Base-by-base conservation (phyloP, 306 rosid genomes). In the Abrus pulchellus region DNA sequence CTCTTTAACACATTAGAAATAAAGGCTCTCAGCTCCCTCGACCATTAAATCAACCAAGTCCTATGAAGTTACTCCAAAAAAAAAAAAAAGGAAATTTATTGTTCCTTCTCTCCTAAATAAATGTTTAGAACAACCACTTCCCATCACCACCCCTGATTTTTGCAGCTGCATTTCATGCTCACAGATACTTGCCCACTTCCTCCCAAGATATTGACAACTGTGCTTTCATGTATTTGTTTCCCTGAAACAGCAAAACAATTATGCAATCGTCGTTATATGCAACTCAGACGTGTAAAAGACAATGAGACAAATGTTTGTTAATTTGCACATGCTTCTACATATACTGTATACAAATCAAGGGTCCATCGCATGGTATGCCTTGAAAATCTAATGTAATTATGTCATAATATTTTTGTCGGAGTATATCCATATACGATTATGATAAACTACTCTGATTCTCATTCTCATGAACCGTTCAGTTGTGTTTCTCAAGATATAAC, bases 1-100 rank as follows among this genome's bases (percentile, higher is more conserved):
- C 48, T 83, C 82, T 74, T 82, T 70, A 85, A 75, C 84, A 68
- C 67, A 56, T 43, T 45, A 36, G 77, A 56, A 69, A 9, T 79
- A 52, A 83, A 78, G 74, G 84, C 89, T 83, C 68, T 81, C 88
- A 86, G 80, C 82, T 73, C 80, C 88, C 54, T 71, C 84, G 38
- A 55, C 81, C 77, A 81, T 84, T 86, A 74, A 83, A 66, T 60
- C 86, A 78, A 72, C 84, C 74, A 83, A 59, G 85, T 87, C 85
- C 85, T 72, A 57, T 72, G 72, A 76, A 20, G 77, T 76, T 57
- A 52, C 73, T 68, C 83, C 10, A 38, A n/a, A 67, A 82, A 54
- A 45, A 55, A 13, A 75, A 47, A 63, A 83, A 59, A 9, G 11
- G 36, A 81, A 62, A 87, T 68, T 68, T 77, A 84, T 77, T 82